A percentile compares a stretch with the other conserved stretches of the same genome.
Conservation (phyloP, 2,329 filamentous ascomycete species). For the Intubia oerlemansii region DNA sequence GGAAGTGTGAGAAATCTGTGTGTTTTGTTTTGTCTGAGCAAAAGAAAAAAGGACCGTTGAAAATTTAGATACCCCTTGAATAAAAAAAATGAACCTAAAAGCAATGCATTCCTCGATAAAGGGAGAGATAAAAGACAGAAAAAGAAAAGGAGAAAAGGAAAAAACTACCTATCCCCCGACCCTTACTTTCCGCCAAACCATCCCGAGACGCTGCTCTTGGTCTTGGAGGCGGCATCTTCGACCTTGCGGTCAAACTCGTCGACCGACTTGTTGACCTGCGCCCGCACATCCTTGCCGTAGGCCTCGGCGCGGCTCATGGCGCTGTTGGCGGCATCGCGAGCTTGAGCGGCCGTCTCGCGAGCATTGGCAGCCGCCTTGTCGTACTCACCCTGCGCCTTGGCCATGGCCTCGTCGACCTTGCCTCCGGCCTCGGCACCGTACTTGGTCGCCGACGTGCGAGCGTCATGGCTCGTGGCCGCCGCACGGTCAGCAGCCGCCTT, state of each 20-base stretch:
- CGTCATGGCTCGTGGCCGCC: constrained; percentile 42
- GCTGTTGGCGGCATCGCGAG: constrained; percentile 53
- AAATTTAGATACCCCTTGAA: too few species aligned
- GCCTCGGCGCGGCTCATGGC: constrained; percentile 60
- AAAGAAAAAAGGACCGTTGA: too few species aligned
- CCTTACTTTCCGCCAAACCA: constrained; percentile 55
- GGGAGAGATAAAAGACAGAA: too few species aligned
- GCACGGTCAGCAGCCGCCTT: constrained; percentile 44
- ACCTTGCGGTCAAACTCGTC: constrained; percentile 71
- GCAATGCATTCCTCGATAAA: background rate
- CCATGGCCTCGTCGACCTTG: constrained; percentile 47
- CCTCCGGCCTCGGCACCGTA: constrained; percentile 38
- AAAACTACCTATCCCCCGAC: background rate
- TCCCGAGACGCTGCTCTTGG: constrained; percentile 62
- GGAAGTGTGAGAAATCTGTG: too few species aligned
- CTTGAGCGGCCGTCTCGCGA: constrained; percentile 36
- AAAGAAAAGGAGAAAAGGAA: background rate
- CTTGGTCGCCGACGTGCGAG: constrained; percentile 41
- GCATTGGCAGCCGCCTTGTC: constrained; percentile 24
- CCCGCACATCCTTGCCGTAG: constrained; percentile 35
- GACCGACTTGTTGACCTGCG: constrained; percentile 45
- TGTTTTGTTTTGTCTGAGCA: too few species aligned
- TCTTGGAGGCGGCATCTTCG: constrained; percentile 55
- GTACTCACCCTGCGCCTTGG: constrained; percentile 38
- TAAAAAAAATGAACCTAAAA: too few species aligned